phyloP scores from a whole-genome alignment of 225 moss, liverwort and hornwort genomes.

The Takakia lepidozioides region DNA sequence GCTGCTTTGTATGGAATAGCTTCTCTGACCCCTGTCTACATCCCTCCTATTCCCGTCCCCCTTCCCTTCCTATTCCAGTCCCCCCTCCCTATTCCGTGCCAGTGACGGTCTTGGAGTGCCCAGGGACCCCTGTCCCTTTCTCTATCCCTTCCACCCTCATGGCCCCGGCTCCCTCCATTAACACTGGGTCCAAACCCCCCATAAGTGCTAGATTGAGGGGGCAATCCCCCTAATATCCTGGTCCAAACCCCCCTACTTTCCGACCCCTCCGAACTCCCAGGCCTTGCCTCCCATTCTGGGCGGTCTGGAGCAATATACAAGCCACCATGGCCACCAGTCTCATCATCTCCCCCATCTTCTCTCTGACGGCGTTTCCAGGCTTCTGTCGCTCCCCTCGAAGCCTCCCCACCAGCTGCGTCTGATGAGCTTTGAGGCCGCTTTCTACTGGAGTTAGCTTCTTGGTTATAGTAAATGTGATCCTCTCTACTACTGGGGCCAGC shows the following conservation, averaged over 20 bases:
- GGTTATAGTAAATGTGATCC: slow-evolving; percentile 32
- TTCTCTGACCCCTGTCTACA: slow-evolving; percentile 32
- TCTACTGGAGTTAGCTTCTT: slow-evolving; percentile 19
- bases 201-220: too few relatives aligned
- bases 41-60: slow-evolving; percentile 47
- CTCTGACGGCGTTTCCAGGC: slow-evolving; percentile 65
- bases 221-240: slow-evolving; percentile 19
- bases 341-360: slow-evolving; percentile 40
- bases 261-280: slow-evolving; percentile 81
- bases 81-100: slow-evolving; percentile 6
- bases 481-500: slow-evolving; percentile 56
- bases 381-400: slow-evolving; percentile 56
- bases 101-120: slow-evolving; percentile 32
- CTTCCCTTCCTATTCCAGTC: not conserved
- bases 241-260: slow-evolving; percentile 37
- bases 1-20: too few relatives aligned
- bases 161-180: slow-evolving; percentile 73
- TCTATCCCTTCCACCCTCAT: slow-evolving; percentile 58
- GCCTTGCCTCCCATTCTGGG: slow-evolving; percentile 80
- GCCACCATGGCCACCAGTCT: slow-evolving; percentile 30
- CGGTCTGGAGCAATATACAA: slow-evolving; percentile 48
- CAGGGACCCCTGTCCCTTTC: slow-evolving; percentile 31
- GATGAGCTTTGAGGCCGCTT: slow-evolving; percentile 28
- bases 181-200: slow-evolving; percentile 28
- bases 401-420: slow-evolving; percentile 21